These are phyloP conservation scores for Amphirosellinia nigrospora DNA, from an alignment of 495 filamentous ascomycete genomes.

Conservation along the genomic window DNA sequence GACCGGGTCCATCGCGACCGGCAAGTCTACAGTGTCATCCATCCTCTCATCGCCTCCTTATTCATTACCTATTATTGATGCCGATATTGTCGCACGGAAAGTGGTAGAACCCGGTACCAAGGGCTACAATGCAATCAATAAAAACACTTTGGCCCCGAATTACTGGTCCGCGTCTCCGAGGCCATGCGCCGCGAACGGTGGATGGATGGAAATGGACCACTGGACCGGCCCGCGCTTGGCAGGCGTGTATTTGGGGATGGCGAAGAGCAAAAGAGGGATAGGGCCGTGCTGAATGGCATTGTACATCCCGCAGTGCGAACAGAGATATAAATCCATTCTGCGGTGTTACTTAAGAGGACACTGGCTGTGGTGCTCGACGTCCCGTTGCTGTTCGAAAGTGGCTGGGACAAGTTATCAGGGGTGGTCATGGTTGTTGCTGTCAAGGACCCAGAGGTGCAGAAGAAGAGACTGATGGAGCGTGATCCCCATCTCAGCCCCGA, in stretches of 20 bases:
- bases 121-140: slow-evolving; percentile 81
- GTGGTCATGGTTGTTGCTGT: slow-evolving; percentile 86
- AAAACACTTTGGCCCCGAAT: slow-evolving; percentile 76
- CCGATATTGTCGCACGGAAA: slow-evolving; percentile 86
- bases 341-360: slow-evolving; percentile 70
- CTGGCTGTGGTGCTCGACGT: slow-evolving; percentile 93
- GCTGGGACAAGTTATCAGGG: slow-evolving; percentile 79
- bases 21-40: slow-evolving; percentile 93
- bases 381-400: slow-evolving; percentile 86
- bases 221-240: slow-evolving; percentile 87
- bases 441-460: slow-evolving; percentile 74
- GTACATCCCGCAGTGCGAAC: slow-evolving; percentile 84
- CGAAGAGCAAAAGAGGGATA: slow-evolving; percentile 66
- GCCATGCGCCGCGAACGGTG: slow-evolving; percentile 52
- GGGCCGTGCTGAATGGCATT: slow-evolving; percentile 82
- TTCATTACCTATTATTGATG: slow-evolving; percentile 91
- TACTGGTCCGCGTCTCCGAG: slow-evolving; percentile 64
- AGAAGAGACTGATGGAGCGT: slow-evolving; percentile 71
- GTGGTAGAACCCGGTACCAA: slow-evolving; percentile 89
- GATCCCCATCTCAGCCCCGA: slow-evolving; percentile 74
- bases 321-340: slow-evolving; percentile 72
- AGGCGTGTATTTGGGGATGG: slow-evolving; percentile 80
- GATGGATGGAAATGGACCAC: slow-evolving; percentile 61
- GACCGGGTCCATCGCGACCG: slow-evolving; percentile 96
- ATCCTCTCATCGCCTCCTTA: slow-evolving; percentile 81